A percentile compares a stretch with the other conserved stretches of the same genome.
Conservation (phyloP, 768 basidiomycete genomes). For the Chalciporus sphaerocephalus region DNA sequence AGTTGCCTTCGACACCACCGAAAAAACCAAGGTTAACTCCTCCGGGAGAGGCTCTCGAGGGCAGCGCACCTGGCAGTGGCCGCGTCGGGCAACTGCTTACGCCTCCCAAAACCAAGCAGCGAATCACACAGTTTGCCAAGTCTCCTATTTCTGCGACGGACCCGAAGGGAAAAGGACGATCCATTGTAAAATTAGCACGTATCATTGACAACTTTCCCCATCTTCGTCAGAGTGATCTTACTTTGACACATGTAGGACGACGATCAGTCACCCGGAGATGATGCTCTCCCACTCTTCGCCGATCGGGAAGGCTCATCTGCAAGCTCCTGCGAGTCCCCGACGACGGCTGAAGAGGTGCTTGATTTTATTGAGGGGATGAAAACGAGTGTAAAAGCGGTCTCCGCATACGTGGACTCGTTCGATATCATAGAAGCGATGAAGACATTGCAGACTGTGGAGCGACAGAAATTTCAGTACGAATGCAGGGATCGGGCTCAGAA, state of each 20-base stretch:
- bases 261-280: conserved; percentile 5
- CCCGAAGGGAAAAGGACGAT: conserved; percentile 29
- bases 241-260: background rate
- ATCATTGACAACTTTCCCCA: background rate
- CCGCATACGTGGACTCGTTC: conserved; percentile 28
- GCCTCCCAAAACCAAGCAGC: conserved; percentile 27
- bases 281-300: conserved; percentile 20
- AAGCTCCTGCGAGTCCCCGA: conserved; percentile 19
- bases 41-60: background rate
- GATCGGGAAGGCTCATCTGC: conserved; percentile 11
- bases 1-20: conserved; percentile 20
- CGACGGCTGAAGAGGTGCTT: conserved; percentile 24
- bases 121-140: background rate
- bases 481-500: conserved; percentile 22
- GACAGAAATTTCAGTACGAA: conserved; percentile 23
- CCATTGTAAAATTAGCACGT: background rate
- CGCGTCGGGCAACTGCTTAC: conserved; percentile 15
- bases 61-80: background rate
- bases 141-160: conserved; percentile 2
- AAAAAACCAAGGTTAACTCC: conserved; percentile 19
- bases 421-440: conserved; percentile 16
- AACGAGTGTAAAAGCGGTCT: conserved; percentile 20
- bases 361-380: conserved; percentile 23
- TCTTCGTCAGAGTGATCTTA: background rate
- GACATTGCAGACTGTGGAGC: conserved; percentile 14